phyloP scores from a whole-genome alignment of 495 filamentous ascomycete species.

The Parathielavia appendiculata region DNA sequence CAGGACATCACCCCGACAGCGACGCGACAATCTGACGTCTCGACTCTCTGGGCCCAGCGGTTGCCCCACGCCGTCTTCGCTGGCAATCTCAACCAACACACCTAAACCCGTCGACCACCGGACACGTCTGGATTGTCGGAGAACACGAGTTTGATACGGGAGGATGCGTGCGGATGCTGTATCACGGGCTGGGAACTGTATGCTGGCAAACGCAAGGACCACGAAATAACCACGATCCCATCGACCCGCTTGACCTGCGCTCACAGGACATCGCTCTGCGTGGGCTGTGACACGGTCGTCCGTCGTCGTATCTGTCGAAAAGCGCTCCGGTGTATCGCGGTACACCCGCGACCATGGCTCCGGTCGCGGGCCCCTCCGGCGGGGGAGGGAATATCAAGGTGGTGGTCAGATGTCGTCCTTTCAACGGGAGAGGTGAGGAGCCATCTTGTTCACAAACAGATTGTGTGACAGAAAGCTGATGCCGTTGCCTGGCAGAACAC shows the following conservation, averaged over 20 bases:
- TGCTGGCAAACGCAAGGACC: conserved; percentile 21
- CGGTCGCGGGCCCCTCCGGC: conserved; percentile 43
- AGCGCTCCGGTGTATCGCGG: background rate
- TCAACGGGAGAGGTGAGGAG: conserved; percentile 80
- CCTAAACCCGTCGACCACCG: background rate
- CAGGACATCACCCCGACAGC: conserved; percentile 2
- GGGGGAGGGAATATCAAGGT: conserved; percentile 99
- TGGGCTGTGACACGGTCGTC: background rate
- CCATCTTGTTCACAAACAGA: background rate
- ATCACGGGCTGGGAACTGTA: conserved; percentile 25
- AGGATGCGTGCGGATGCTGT: conserved; percentile 28
- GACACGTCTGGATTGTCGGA: conserved; percentile 2
- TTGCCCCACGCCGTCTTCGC: background rate
- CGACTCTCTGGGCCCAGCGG: background rate
- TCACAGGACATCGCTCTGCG: background rate
- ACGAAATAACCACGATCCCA: background rate
- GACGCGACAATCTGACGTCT: background rate
- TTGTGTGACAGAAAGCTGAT: background rate
- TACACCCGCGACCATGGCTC: conserved; percentile 53
- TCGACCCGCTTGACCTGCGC: background rate
- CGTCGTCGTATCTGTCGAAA: background rate
- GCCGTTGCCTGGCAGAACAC: conserved; percentile 54
- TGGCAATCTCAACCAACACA: background rate
- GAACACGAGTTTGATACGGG: conserved; percentile 8
- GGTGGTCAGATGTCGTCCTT: conserved; percentile 90